These are phyloP conservation scores for Penicillium robsamsonii DNA, from an alignment of 495 filamentous ascomycete genomes.

Conservation along the genomic window DNA sequence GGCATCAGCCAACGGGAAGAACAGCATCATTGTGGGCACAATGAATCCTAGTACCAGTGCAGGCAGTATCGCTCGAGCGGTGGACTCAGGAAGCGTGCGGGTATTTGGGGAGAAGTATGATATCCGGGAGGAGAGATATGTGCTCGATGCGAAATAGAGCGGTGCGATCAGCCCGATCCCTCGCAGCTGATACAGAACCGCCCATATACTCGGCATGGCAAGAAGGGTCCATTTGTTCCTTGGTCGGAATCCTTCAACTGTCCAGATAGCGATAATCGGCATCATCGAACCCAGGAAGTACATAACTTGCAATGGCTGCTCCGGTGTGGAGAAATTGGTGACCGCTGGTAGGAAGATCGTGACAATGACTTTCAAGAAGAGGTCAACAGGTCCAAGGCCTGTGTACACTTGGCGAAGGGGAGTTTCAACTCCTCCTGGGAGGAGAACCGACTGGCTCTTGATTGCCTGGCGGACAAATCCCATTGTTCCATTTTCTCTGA, in stretches of 20 bases:
- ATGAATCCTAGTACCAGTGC: slow-evolving; percentile 18
- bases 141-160: slow-evolving; percentile 14
- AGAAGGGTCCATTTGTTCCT: slow-evolving; percentile 18
- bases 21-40: slow-evolving; percentile 13
- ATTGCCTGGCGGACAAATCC: slow-evolving; percentile 10
- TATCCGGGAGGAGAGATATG: slow-evolving; percentile 3
- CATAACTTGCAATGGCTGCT: slow-evolving; percentile 15
- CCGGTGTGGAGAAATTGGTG: slow-evolving; percentile 1
- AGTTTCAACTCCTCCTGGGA: not conserved
- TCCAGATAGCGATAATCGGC: slow-evolving; percentile 18
- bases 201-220: slow-evolving; percentile 15
- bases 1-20: slow-evolving; percentile 13
- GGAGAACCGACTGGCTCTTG: not conserved
- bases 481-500: slow-evolving; percentile 11
- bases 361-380: slow-evolving; percentile 9
- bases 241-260: slow-evolving; percentile 19
- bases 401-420: slow-evolving; percentile 14
- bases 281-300: slow-evolving; percentile 19
- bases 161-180: slow-evolving; percentile 22
- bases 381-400: slow-evolving; percentile 5
- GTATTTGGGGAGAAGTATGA: slow-evolving; percentile 6
- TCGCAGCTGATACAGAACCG: slow-evolving; percentile 18
- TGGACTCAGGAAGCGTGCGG: slow-evolving; percentile 3
- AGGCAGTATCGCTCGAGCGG: slow-evolving; percentile 14
- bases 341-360: slow-evolving; percentile 15